Evolutionary conservation across 257 asterid genomes (phyloP).

Genomic region (Nicotiana sylvestris): DNA sequence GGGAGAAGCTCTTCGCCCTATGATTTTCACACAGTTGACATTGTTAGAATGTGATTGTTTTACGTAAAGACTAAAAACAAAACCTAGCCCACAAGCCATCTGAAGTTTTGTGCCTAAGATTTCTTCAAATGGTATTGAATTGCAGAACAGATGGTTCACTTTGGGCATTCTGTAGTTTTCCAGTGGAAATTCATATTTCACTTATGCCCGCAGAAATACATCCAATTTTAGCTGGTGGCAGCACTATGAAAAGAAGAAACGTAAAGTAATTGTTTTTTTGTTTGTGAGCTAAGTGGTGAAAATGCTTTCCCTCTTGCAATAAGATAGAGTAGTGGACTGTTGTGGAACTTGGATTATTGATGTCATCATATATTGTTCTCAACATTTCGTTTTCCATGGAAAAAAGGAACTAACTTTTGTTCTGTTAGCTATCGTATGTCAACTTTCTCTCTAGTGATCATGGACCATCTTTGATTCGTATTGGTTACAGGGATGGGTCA

Average conservation of each 20-base stretch:
- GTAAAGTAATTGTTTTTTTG: neutral
- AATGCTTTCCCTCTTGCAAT: neutral
- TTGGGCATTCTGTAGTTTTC: neutral
- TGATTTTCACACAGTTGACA: no score
- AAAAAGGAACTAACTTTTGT: neutral
- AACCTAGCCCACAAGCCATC: neutral
- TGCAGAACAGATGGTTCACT: neutral
- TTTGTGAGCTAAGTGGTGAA: neutral
- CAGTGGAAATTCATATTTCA: neutral
- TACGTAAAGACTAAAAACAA: neutral
- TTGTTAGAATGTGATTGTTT: no score
- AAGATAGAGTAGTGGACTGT: neutral
- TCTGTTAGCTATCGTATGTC: neutral
- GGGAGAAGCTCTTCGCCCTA: no score
- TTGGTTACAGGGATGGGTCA: constrained; percentile 70
- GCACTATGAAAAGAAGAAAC: neutral
- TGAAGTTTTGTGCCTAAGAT: neutral
- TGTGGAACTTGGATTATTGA: neutral
- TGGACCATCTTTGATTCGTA: constrained; percentile 13
- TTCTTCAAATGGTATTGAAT: neutral
- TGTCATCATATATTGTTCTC: neutral
- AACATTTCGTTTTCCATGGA: neutral
- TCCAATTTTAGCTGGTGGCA: neutral
- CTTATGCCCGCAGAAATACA: neutral
- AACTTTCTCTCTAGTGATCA: neutral